Evolutionary conservation across 441 rosid genomes (phyloP), one percentile per base, ranked within the genome.

Genomic region (Jatropha podagrica): DNA sequence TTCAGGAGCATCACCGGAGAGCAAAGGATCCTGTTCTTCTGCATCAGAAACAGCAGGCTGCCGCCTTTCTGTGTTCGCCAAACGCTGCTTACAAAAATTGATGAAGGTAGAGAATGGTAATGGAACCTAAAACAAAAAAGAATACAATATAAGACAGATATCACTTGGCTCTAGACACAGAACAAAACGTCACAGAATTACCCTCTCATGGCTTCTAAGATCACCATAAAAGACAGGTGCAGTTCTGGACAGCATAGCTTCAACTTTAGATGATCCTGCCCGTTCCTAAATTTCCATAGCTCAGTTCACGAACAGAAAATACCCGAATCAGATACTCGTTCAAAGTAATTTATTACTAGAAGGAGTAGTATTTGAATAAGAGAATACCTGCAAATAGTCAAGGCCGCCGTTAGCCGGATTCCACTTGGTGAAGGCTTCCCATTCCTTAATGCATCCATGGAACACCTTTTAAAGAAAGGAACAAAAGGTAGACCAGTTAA

Each of bases 191-290:
- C 54, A 17, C 18, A 49, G 56, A 69, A 79, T 82, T 58, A 89
- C 96, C 88, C 98, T 90, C 84, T 92, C 95, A 66, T 95, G 98
- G 83, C 91, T 87, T 88, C 98, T 87, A 69, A 92, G 85, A 80
- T 91, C 97, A 76, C 96, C 97, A 61, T 86, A 90, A 76, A 92
- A 92, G n/a, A 92, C 86, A 0, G 97, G 92, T 7, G 94, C 98
- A 2, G 86, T 78, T 83, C 83, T 82, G 37, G 94, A 86, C 67
- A 89, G 81, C 98, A 96, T 92, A 52, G 92, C 97, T 79, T 92
- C 96, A 68, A 92, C 92, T 2, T 71, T 79, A 44, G 85, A 84
- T 9, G 91, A 84, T 56, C 98, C 95, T n/a, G 81, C 86, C 72
- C 75, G 86, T 75, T 83, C 95, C 98, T 93, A 77, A 69, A 82